Base-by-base conservation (phyloP, 192 early-diverging fungal species). In the Glomus cerebriforme region DNA sequence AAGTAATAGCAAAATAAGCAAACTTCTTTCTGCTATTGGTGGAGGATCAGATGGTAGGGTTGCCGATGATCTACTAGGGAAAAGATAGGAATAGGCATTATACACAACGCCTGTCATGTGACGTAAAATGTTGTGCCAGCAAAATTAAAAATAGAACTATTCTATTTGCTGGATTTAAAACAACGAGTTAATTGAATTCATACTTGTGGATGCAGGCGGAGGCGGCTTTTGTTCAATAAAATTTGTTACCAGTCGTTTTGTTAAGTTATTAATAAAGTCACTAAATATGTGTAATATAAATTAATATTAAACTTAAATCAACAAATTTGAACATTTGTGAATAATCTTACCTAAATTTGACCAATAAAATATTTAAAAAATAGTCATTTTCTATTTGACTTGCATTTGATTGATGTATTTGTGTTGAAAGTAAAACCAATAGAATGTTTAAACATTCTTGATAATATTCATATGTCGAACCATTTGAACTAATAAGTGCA, bases 41-140 rank as follows among this genome's bases (percentile, higher is more conserved):
- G 81, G 84, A 22, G 88, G 81, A 70, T 88, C 85, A 9, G 80
- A 75, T 35, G 83, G 84, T 17, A 70, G 78, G 19, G 82, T 76
- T 24, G 79, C 80, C 8, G 74, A 74, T 43, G 85, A 78, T 37
- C 88, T 89, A 32, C 86, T 60, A 59, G 87, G 76, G 73, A 93
- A 93, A 27, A 92, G 79, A 49, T 90, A 93, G 37, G 86, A 88
- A 81, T 93, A 93, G 0, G 92, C 92, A 60, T 81, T 90, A 74
- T 87, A 93, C 6, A 93, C 87, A 49, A 93, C 81, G 31, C 87
- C 86, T 87, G 73, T 68, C 17, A n/a, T 68, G 49, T 22, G 49
- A 74, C 39, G 79, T 85, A 62, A 75, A 43, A 43, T 43, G 39
- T 68, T 60, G 78, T 78, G 8, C 59, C 24, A 35, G 45, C 67